These are phyloP conservation scores for Dipteronia sinensis DNA, from an alignment of 345 rosid species.

Conservation along the genomic window DNA sequence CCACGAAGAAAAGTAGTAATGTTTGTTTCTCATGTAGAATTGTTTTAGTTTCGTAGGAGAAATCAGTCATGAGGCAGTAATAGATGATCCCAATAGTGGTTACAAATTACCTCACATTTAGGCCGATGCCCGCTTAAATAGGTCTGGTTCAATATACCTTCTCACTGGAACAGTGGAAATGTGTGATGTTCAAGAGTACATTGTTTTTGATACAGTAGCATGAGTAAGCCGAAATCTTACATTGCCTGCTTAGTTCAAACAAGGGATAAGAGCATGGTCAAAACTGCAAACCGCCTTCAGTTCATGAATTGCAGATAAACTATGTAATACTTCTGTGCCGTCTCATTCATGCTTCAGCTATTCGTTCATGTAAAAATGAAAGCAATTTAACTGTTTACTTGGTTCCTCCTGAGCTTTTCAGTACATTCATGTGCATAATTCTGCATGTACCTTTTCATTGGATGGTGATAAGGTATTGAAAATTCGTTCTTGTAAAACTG, in stretches of 20 bases:
- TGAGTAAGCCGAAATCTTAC: neutral
- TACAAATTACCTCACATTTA: neutral
- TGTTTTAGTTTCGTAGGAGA: constrained; percentile 3
- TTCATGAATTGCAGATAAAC: neutral
- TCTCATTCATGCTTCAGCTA: neutral
- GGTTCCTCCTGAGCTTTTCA: neutral
- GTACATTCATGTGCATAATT: neutral
- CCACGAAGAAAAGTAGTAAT: neutral
- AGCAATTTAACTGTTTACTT: constrained; percentile 3
- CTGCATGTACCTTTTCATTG: neutral
- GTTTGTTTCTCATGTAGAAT: neutral
- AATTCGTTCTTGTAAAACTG: neutral
- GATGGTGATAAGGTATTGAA: neutral
- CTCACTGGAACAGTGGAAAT: neutral
- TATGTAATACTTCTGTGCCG: neutral
- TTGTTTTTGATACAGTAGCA: constrained; percentile 17
- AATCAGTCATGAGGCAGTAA: constrained; percentile 3
- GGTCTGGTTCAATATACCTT: neutral
- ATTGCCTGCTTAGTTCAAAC: constrained; percentile 17
- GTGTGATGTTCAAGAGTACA: constrained; percentile 8
- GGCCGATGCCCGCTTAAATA: neutral
- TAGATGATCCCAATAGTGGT: neutral
- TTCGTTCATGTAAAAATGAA: constrained; percentile 4
- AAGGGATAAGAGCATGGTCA: constrained; percentile 10
- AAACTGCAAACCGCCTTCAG: constrained; percentile 13